A percentile compares a stretch with the other conserved stretches of the same genome.
Conservation (phyloP, 768 basidiomycete genomes). For the Xanthoconium stramineum region DNA sequence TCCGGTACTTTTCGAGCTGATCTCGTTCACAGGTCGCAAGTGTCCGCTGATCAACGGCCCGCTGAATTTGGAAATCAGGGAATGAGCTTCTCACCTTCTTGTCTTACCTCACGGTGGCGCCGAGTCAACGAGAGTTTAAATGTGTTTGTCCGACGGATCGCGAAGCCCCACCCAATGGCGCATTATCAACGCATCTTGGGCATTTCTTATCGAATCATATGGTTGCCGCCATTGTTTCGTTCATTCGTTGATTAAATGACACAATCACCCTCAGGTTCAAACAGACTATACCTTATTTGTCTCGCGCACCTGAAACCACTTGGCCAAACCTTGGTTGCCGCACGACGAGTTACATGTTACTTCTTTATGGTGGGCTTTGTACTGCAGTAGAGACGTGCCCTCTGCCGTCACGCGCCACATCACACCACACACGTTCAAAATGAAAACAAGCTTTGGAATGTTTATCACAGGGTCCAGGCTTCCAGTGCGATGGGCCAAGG, state of each 20-base stretch:
- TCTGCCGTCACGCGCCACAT: background rate
- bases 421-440: background rate
- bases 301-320: background rate
- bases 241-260: background rate
- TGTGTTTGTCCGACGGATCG: background rate
- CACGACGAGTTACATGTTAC: background rate
- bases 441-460: background rate
- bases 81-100: background rate
- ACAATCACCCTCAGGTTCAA: background rate
- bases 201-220: conserved; percentile 8
- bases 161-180: background rate
- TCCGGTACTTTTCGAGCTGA: background rate
- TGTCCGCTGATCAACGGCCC: background rate
- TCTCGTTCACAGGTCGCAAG: background rate
- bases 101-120: conserved; percentile 8
- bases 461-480: background rate
- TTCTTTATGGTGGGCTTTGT: too few species aligned
- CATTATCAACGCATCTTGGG: conserved; percentile 4
- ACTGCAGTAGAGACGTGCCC: background rate
- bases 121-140: background rate
- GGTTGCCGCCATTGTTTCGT: background rate
- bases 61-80: background rate
- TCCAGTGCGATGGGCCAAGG: background rate
- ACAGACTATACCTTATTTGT: conserved; percentile 6
- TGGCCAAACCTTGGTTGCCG: background rate